Conservation (phyloP, 2,329 filamentous ascomycete species). For the Calonectria fujianensis region DNA sequence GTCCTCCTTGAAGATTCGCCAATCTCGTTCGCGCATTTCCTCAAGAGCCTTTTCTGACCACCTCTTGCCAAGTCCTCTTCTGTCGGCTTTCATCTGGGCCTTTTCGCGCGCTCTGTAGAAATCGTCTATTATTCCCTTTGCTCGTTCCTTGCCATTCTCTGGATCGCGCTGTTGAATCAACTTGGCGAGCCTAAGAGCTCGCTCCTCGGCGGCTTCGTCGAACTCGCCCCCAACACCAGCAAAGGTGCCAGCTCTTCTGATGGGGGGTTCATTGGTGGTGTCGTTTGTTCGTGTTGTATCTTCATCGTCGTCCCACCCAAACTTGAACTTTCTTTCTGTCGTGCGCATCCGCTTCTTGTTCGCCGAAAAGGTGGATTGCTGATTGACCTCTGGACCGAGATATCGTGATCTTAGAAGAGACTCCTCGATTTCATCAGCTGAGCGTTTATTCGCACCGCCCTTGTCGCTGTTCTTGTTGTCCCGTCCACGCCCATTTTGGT, state of each 20-base stretch:
- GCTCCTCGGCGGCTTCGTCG: slow-evolving; percentile 73
- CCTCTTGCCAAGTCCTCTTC: slow-evolving; percentile 89
- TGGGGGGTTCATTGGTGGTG: slow-evolving; percentile 77
- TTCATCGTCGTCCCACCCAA: slow-evolving; percentile 97
- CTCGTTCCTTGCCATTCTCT: slow-evolving; percentile 85
- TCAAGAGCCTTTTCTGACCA: slow-evolving; percentile 95
- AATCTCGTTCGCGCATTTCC: slow-evolving; percentile 97
- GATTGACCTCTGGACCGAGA: slow-evolving; percentile 91
- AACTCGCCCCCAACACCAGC: slow-evolving; percentile 71
- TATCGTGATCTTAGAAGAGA: slow-evolving; percentile 87
- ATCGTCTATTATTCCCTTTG: slow-evolving; percentile 88
- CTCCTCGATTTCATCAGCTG: slow-evolving; percentile 80
- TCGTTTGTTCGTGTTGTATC: slow-evolving; percentile 85
- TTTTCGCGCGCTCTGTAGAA: slow-evolving; percentile 77
- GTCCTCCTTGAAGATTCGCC: slow-evolving; percentile 99
- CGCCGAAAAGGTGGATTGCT: slow-evolving; percentile 89
- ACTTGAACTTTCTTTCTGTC: slow-evolving; percentile 98
- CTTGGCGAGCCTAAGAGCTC: slow-evolving; percentile 76
- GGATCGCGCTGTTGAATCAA: slow-evolving; percentile 84
- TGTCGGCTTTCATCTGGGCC: slow-evolving; percentile 82
- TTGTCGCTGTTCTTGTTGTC: slow-evolving; percentile 61
- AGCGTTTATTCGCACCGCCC: slow-evolving; percentile 61
- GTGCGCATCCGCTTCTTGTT: slow-evolving; percentile 96
- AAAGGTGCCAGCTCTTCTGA: slow-evolving; percentile 61
- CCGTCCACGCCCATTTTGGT: slow-evolving; percentile 65